A percentile compares a stretch with the other conserved stretches of the same genome.
These are phyloP conservation scores for Cordyceps militaris DNA, from an alignment of 2,329 filamentous ascomycete genomes.

Conservation along the genomic window DNA sequence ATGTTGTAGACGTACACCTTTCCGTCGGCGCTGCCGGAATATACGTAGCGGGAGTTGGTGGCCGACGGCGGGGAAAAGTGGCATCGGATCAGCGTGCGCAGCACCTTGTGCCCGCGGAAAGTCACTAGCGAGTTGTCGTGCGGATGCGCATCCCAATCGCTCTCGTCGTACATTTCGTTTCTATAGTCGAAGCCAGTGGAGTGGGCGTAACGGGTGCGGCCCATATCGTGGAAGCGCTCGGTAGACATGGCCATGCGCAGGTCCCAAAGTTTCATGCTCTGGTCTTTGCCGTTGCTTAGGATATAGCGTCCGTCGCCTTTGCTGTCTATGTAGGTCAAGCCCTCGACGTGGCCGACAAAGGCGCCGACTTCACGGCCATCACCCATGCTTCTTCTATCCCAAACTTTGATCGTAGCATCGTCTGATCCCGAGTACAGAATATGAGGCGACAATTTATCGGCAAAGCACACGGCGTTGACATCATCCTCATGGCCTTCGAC, in stretches of 20 bases:
- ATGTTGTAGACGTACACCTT: constrained; percentile 89
- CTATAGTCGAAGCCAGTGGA: constrained; percentile 67
- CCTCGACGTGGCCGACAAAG: constrained; percentile 60
- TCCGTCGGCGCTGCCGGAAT: constrained; percentile 83
- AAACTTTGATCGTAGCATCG: constrained; percentile 89
- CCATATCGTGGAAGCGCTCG: constrained; percentile 50
- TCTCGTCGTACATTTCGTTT: constrained; percentile 56
- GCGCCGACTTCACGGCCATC: constrained; percentile 65
- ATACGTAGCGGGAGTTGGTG: constrained; percentile 87
- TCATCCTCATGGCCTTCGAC: constrained; percentile 77
- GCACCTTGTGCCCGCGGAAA: constrained; percentile 82
- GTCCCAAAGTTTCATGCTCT: constrained; percentile 97
- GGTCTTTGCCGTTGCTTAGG: constrained; percentile 90
- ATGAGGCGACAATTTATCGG: constrained; percentile 79
- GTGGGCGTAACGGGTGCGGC: constrained; percentile 46
- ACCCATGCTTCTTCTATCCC: constrained; percentile 89
- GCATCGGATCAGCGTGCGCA: constrained; percentile 86
- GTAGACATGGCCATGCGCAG: constrained; percentile 80
- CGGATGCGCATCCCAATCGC: constrained; percentile 52
- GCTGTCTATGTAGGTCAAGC: constrained; percentile 61
- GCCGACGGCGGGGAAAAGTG: constrained; percentile 87
- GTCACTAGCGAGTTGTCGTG: constrained; percentile 93
- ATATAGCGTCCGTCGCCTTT: constrained; percentile 73
- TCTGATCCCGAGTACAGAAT: constrained; percentile 95
- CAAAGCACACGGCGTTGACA: constrained; percentile 95